A percentile compares a stretch with the other conserved stretches of the same genome.
These are phyloP conservation scores for Adansonia madagascariensis DNA, from an alignment of 441 rosid genomes.

Conservation along the genomic window DNA sequence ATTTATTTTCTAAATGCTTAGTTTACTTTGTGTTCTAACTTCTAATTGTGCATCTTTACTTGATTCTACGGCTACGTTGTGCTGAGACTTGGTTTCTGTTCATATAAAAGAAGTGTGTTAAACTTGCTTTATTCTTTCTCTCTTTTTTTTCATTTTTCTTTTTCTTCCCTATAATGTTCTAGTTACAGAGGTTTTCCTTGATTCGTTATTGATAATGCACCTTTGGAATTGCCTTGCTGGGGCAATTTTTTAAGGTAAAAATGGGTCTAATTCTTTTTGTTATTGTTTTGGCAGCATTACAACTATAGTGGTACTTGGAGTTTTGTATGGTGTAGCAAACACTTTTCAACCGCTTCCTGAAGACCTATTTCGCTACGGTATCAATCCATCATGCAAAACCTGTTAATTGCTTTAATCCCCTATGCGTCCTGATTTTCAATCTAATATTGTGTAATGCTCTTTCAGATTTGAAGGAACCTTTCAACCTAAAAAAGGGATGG, in stretches of 20 bases:
- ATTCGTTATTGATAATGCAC: neutral
- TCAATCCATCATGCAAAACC: conserved; percentile 25
- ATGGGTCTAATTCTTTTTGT: conserved; percentile 22
- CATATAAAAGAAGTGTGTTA: neutral
- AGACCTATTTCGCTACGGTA: conserved; percentile 81
- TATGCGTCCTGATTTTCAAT: neutral
- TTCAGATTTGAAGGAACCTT: conserved; percentile 72
- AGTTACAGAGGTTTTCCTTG: neutral
- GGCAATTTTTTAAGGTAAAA: neutral
- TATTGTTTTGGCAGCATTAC: conserved; percentile 63
- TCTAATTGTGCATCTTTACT: neutral
- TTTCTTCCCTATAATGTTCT: no score
- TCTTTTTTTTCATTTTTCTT: no score
- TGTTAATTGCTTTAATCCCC: neutral
- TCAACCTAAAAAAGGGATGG: conserved; percentile 64
- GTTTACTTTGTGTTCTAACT: neutral
- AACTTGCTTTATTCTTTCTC: neutral
- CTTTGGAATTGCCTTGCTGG: neutral
- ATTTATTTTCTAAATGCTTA: neutral
- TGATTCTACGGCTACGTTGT: neutral
- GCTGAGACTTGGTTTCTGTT: neutral
- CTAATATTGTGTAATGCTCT: conserved; percentile 20
- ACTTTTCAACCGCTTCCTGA: conserved; percentile 79
- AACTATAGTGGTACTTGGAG: conserved; percentile 76
- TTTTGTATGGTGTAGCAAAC: conserved; percentile 35